Base-by-base conservation (phyloP, 129 eudicot species). In the Glebionis coronaria region DNA sequence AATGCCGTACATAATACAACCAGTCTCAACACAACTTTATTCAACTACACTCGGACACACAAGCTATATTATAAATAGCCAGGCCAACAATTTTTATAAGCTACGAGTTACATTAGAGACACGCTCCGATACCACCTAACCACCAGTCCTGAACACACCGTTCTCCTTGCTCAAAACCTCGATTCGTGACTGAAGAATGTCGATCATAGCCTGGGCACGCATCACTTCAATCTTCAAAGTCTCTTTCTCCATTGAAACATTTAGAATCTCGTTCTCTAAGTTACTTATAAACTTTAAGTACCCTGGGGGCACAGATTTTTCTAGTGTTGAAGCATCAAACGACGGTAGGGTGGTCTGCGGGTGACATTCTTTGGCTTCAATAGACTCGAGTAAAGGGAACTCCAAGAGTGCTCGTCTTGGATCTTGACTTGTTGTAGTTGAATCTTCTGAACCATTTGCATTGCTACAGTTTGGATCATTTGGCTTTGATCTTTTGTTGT, bases 161-260 rank as follows among this genome's bases (percentile, higher is more conserved):
- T 91, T 83, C 52, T 85, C 95, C 73, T 81, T 91, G 75, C 67
- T 72, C 72, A 87, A 68, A 46, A 77, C 79, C 21, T 85, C 95
- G 5, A 87, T 73, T 2, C 82, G 84, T 5, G 97, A 87, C 81
- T 91, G 97, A 59, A 91, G 95, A 72, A 85, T 68, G 71, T 87
- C 88, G 74, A 91, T 91, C 95, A 91, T 91, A 14, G 97, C 91
- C 63, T 88, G 89, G 38, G 97, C 97, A 35, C 97, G 76, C 95
- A 91, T 87, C 77, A 91, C 84, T 59, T 91, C 97, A 59, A 91
- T 85, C 90, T 91, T 91, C 78, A 87, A 72, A 2, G 92, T 81
- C 84, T 91, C 97, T 70, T 85, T 74, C 76, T 91, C 97, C 95
- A 84, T 87, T 8, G 97, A 91, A 58, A 88, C 87, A 53, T 86